Evolutionary conservation across 2,329 filamentous ascomycete genomes (phyloP), one percentile per base, ranked within the genome.

Genomic region (Emergomyces africanus): DNA sequence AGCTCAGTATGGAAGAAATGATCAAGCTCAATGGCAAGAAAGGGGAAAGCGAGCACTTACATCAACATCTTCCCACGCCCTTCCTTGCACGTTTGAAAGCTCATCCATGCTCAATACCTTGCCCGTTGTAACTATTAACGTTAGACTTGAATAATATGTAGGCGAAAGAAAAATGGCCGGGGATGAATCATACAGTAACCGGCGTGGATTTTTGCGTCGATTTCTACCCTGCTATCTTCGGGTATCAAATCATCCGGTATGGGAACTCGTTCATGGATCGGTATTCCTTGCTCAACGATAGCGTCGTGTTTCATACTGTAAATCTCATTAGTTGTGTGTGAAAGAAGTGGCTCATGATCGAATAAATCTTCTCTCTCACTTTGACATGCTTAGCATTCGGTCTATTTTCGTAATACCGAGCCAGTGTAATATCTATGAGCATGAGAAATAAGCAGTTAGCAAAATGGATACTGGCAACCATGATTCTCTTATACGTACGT

Each of bases 381-480:
- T 95, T 75, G 89, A 95, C 94, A 97, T 97, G 77, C 89, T 95
- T 67, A 96, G 78, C 94, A 97, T 99, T 61, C 91, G 83, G 73
- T 99, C 94, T 70, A 99, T 97, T 80, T 97, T 97, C 71, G 88
- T 94, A 70, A 99, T 96, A 62, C 94, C 94, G 35, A 99, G 83
- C 94, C 94, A 97, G 75, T 97, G 94, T 58, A 97, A 81, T 65
- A 97, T 95, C 68, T 65, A 60, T 18, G 53, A 28, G 18, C 35
- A 14, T 20, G 12, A 50, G 3, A 6, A 23, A 53, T 3, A 30
- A 30, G 44, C 33, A 50, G 54, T 48, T 25, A 48, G 12, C 3
- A 39, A 15, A 37, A 30, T 23, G 20, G n/a, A 39, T 51, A 8
- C 15, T 44, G 51, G 33, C 20, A 20, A 41, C 39, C 18, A n/a